Percentiles rank a stretch among this genome's conserved stretches.
phyloP scores from a whole-genome alignment of 805 yeast genomes.

The Lipomyces spencermartinsiae region DNA sequence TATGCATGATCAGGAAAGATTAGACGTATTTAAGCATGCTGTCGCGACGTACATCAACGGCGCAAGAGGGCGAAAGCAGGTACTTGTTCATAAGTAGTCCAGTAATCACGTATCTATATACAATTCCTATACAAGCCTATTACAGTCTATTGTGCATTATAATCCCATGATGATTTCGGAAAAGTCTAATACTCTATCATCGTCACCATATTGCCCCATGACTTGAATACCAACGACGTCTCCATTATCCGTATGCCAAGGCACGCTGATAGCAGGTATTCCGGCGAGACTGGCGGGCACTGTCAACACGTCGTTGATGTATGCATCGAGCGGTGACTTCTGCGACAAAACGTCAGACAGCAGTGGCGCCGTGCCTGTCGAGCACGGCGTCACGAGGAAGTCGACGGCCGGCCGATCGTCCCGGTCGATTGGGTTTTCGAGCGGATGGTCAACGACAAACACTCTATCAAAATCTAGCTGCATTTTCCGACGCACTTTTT shows the following conservation, averaged over 20 bases:
- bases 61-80: constrained; percentile 50
- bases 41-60: constrained; percentile 52
- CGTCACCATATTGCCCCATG: constrained; percentile 87
- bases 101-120: constrained; percentile 29
- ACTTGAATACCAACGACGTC: constrained; percentile 74
- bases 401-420: constrained; percentile 59
- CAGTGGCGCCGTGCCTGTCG: constrained; percentile 63
- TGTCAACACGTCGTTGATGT: constrained; percentile 81
- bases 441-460: constrained; percentile 60
- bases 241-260: constrained; percentile 49
- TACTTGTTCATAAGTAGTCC: constrained; percentile 46
- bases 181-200: constrained; percentile 60
- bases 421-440: constrained; percentile 40
- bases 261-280: constrained; percentile 81
- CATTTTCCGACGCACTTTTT: constrained; percentile 63
- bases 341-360: constrained; percentile 54
- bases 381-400: constrained; percentile 74
- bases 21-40: constrained; percentile 53
- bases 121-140: not conserved
- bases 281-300: constrained; percentile 94
- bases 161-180: constrained; percentile 42
- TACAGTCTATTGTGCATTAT: not conserved
- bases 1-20: constrained; percentile 52
- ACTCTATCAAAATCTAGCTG: constrained; percentile 69
- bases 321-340: constrained; percentile 57